Base-by-base conservation (phyloP, 2,329 filamentous ascomycete species). In the Claviceps fusiformis region DNA sequence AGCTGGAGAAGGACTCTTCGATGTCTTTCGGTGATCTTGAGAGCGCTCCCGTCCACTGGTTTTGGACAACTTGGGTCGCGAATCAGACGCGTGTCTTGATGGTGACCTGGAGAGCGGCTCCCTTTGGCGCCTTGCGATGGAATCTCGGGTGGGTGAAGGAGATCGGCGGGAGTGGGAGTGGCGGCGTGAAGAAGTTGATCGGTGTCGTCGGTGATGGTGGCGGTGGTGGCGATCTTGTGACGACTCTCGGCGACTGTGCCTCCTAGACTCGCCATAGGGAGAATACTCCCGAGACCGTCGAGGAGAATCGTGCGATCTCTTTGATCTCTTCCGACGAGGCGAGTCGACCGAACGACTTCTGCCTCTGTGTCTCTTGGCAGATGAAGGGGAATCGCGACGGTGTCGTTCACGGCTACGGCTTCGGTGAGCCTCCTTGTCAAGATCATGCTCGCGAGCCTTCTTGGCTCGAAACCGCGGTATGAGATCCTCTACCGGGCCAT, bases 361-460 rank as follows among this genome's bases (percentile, higher is more conserved):
- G 56, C 69, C 75, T 56, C 74, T 68, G 50, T 68, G 66, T 52
- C 73, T 68, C 60, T 75, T 76, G 41, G 67, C 59, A 6, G 71
- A 69, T 29, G 69, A 63, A 35, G 71, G 67, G 3, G 72, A 73
- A 55, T 65, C 64, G 37, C 56, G 62, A 50, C 61, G 64, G 48
- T 60, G 64, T 54, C 65, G 65, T 54, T 65, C 68, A 55, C 66
- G 68, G 52, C 68, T 67, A 54, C 66, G 68, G 58, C 68, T 68
- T 43, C 63, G 65, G 58, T 66, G 68, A 57, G 64, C 59, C 55
- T 66, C 64, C 49, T 67, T 63, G 50, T 66, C 64, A 35, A 61
- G 50, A 41, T 68, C 67, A 24, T 60, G 63, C 43, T 64, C 62
- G 55, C 64, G 67, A 52, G 63, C 64, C 52, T 64, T 65, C 44